phyloP scores from a whole-genome alignment of 129 eudicot genomes.

The Pseudognaphalium luteoalbum region DNA sequence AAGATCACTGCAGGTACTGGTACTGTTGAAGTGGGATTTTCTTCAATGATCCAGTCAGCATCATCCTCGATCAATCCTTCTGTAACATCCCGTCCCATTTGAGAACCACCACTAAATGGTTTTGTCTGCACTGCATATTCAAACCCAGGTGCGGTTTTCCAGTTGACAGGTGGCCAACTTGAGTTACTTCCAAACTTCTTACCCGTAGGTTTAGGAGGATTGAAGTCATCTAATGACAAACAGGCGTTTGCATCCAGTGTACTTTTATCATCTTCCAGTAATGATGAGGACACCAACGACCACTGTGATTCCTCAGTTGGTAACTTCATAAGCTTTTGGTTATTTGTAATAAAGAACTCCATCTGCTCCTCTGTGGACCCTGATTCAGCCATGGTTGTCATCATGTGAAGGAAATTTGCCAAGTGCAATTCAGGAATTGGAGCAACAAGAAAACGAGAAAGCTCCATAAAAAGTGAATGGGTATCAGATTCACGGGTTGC shows the following conservation, averaged over 20 bases:
- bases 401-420: slow-evolving; percentile 91
- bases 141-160: slow-evolving; percentile 92
- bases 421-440: slow-evolving; percentile 61
- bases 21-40: slow-evolving; percentile 17
- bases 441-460: slow-evolving; percentile 57
- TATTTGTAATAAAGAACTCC: slow-evolving; percentile 64
- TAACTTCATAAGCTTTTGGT: slow-evolving; percentile 72
- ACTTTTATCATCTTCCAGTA: slow-evolving; percentile 34
- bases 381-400: slow-evolving; percentile 75
- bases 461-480: slow-evolving; percentile 71
- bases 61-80: slow-evolving; percentile 13
- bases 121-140: slow-evolving; percentile 30
- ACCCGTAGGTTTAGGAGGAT: slow-evolving; percentile 26
- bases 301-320: slow-evolving; percentile 68
- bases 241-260: slow-evolving; percentile 17
- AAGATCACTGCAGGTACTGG: slow-evolving; percentile 22
- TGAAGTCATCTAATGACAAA: slow-evolving; percentile 33
- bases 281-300: slow-evolving; percentile 42
- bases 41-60: slow-evolving; percentile 30
- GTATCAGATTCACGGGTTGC: slow-evolving; percentile 60
- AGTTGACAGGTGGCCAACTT: slow-evolving; percentile 78
- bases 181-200: slow-evolving; percentile 44
- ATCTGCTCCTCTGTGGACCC: slow-evolving; percentile 75
- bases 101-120: slow-evolving; percentile 18
- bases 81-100: slow-evolving; percentile 13